These are phyloP conservation scores for Mediolabrus comicus DNA, from an alignment of 108 stramenopile genomes.

Conservation along the genomic window DNA sequence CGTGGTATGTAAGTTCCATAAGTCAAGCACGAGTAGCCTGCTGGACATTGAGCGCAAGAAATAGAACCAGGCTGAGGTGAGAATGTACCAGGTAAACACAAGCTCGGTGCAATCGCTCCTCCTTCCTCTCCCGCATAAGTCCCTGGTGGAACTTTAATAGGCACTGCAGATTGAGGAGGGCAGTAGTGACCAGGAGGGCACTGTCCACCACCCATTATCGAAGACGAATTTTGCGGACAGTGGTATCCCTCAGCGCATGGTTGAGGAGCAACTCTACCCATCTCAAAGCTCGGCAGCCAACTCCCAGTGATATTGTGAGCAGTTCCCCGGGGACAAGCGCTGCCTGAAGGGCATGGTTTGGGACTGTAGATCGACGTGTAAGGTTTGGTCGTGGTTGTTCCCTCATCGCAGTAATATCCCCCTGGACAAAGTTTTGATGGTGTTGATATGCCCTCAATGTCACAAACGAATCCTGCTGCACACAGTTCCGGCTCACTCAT, in stretches of 20 bases:
- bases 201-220: conserved; percentile 56
- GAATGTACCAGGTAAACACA: conserved; percentile 89
- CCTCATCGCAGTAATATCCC: conserved; percentile 77
- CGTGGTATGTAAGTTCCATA: conserved; percentile 87
- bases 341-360: conserved; percentile 62
- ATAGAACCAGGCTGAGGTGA: conserved; percentile 62
- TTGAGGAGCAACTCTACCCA: conserved; percentile 65
- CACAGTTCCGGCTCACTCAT: conserved; percentile 57
- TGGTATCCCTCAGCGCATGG: conserved; percentile 75
- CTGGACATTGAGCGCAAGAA: conserved; percentile 71
- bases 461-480: conserved; percentile 83
- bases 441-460: conserved; percentile 54
- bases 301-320: conserved; percentile 57
- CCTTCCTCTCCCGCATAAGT: conserved; percentile 60
- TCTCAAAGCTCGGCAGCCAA: conserved; percentile 62
- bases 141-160: conserved; percentile 69
- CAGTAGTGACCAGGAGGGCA: conserved; percentile 87
- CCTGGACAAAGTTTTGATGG: conserved; percentile 74
- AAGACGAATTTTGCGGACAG: conserved; percentile 65
- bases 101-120: conserved; percentile 69
- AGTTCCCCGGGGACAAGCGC: conserved; percentile 85
- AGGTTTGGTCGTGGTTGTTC: conserved; percentile 70
- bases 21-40: conserved; percentile 72
- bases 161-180: conserved; percentile 58
- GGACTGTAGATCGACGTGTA: conserved; percentile 46